A percentile compares a stretch with the other conserved stretches of the same genome.
Conservation (phyloP, 805 yeast genomes). For the Candida methanosorbosa region DNA sequence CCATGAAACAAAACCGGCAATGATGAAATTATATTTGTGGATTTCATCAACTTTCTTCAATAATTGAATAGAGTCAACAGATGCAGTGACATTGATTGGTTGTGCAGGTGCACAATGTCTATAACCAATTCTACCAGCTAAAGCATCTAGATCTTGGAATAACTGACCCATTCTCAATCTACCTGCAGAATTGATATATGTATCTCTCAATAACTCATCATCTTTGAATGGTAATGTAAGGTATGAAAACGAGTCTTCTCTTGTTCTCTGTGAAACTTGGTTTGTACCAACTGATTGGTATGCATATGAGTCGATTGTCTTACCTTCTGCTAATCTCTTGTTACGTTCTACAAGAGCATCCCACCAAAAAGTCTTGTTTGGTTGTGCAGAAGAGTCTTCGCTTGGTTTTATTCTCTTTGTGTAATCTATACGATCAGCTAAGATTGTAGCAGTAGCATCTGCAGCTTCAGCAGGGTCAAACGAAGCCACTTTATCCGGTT, state of each 20-base stretch:
- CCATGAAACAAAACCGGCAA: conserved; percentile 91
- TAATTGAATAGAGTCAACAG: conserved; percentile 86
- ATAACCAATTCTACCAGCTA: conserved; percentile 91
- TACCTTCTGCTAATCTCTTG: conserved; percentile 65
- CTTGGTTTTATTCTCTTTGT: conserved; percentile 27
- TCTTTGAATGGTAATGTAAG: conserved; percentile 74
- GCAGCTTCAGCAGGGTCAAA: conserved; percentile 52
- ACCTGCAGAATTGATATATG: conserved; percentile 87
- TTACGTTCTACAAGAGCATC: conserved; percentile 72
- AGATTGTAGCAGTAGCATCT: conserved; percentile 65
- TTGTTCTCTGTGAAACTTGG: conserved; percentile 61
- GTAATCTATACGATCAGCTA: conserved; percentile 50
- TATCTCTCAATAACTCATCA: conserved; percentile 74
- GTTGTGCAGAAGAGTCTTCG: conserved; percentile 12
- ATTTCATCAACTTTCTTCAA: conserved; percentile 77
- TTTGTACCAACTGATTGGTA: conserved; percentile 68
- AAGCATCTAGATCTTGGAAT: conserved; percentile 88
- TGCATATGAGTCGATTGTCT: conserved; percentile 58
- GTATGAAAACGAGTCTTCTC: conserved; percentile 69
- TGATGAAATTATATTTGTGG: conserved; percentile 60
- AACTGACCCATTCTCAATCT: conserved; percentile 86
- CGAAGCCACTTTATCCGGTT: conserved; percentile 28
- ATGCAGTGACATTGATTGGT: conserved; percentile 93
- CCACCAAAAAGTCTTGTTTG: conserved; percentile 69
- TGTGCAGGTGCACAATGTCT: conserved; percentile 92